Percentiles rank a stretch among this genome's conserved stretches.
Conservation (phyloP, 345 rosid species). For the Aquilaria yunnanensis region DNA sequence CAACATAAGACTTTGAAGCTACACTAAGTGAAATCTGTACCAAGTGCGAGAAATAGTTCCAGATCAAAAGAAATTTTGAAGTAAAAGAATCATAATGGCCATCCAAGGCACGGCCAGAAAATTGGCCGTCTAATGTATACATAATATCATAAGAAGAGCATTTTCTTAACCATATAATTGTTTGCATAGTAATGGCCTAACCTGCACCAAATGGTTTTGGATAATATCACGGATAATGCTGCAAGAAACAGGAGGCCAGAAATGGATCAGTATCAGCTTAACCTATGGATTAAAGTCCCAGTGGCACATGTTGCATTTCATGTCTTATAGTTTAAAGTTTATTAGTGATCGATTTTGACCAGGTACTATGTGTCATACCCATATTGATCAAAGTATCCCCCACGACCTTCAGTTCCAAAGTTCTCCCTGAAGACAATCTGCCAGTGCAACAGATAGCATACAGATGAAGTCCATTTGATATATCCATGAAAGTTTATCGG, state of each 20-base stretch:
- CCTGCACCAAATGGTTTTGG: conserved; percentile 97
- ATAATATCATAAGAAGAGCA: not conserved
- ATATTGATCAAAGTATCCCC: conserved; percentile 97
- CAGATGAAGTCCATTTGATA: not conserved
- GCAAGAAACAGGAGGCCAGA: conserved; percentile 23
- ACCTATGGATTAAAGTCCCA: too few relatives aligned
- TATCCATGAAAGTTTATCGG: not conserved
- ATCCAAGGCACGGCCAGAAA: too few relatives aligned
- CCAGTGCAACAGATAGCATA: conserved; percentile 13
- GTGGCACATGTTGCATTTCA: too few relatives aligned
- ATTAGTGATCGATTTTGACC: not conserved
- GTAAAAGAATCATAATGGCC: too few relatives aligned
- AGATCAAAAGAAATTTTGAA: too few relatives aligned
- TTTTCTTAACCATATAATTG: conserved; percentile 7
- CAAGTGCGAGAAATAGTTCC: not conserved
- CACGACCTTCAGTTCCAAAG: conserved; percentile 99
- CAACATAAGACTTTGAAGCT: not conserved
- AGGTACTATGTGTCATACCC: conserved; percentile 46
- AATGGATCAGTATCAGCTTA: conserved; percentile 8
- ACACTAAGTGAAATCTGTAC: not conserved
- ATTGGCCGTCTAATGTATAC: too few relatives aligned
- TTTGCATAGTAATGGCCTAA: conserved; percentile 17
- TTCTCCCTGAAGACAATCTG: conserved; percentile 99
- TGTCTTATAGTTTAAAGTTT: too few relatives aligned
- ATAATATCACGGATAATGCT: conserved; percentile 98